phyloP scores from a whole-genome alignment of 768 basidiomycete genomes.

The Phanerochaete carnosa region DNA sequence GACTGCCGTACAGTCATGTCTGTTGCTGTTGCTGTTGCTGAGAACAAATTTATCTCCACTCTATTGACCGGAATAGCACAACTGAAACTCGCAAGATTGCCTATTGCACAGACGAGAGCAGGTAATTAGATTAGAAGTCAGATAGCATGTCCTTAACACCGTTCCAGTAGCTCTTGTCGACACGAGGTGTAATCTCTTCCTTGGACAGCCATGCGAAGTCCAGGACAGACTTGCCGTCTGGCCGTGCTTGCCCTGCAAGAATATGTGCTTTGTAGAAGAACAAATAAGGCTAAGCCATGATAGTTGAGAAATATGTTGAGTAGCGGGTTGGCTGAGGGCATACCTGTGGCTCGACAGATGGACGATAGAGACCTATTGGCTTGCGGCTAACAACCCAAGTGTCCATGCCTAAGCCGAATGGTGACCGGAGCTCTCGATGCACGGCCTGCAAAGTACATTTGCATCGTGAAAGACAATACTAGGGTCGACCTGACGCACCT shows the following conservation, averaged over 20 bases:
- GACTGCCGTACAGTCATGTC: neutral
- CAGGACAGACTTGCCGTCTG: slow-evolving; percentile 47
- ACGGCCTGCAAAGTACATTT: slow-evolving; percentile 56
- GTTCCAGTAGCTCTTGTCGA: slow-evolving; percentile 72
- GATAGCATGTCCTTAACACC: slow-evolving; percentile 80
- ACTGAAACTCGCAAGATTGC: neutral
- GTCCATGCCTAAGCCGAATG: slow-evolving; percentile 84
- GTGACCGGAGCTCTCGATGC: slow-evolving; percentile 59
- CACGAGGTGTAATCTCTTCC: slow-evolving; percentile 74
- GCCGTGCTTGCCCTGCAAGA: slow-evolving; percentile 78
- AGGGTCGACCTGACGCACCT: slow-evolving; percentile 44
- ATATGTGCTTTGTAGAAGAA: slow-evolving; percentile 97
- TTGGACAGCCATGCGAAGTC: slow-evolving; percentile 96
- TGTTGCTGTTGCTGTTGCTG: too few relatives aligned
- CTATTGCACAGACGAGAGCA: neutral
- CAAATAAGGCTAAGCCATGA: slow-evolving; percentile 49
- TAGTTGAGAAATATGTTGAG: neutral
- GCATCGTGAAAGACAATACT: neutral
- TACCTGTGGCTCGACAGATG: slow-evolving; percentile 26
- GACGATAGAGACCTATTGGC: slow-evolving; percentile 78
- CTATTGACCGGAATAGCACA: too few relatives aligned
- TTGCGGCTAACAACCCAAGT: slow-evolving; percentile 91
- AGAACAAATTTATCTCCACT: neutral
- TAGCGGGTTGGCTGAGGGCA: neutral
- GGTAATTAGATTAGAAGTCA: slow-evolving; percentile 38